Evolutionary conservation across 1,139 yeast species (phyloP).

Genomic region (Nakaseomyces bracarensis): DNA sequence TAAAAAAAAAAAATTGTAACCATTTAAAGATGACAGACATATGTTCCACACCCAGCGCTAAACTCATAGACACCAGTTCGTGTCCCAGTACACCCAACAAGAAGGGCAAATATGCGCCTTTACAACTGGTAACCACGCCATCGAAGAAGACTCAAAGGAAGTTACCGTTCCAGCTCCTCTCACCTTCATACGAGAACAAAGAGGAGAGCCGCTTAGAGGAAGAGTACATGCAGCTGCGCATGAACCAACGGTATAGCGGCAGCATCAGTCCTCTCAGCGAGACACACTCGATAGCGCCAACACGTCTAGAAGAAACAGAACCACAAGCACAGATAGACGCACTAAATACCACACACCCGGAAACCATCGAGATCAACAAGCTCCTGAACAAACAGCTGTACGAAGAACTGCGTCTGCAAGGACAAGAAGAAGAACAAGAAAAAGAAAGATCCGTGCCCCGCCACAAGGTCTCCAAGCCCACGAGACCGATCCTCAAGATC

Average conservation of each 20-base stretch:
- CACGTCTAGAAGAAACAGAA: too few species aligned
- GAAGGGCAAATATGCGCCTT: conserved; percentile 7
- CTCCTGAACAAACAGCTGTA: conserved; percentile 35
- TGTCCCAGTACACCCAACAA: conserved; percentile 17
- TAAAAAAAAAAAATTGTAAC: not conserved
- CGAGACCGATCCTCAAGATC: conserved; percentile 39
- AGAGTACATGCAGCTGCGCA: not conserved
- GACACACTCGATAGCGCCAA: conserved; percentile 14
- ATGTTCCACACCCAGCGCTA: not conserved
- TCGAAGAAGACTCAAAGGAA: conserved; percentile 11
- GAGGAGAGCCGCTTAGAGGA: conserved; percentile 1
- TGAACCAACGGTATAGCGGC: conserved; percentile 5
- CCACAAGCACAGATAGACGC: conserved; percentile 29
- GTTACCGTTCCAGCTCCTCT: conserved; percentile 4
- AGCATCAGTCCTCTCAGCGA: conserved; percentile 8
- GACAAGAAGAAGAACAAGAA: not conserved
- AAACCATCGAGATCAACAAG: conserved; percentile 2
- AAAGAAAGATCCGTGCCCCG: too few species aligned
- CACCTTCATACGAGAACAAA: not conserved
- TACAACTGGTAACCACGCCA: conserved; percentile 9
- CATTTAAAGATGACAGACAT: not conserved
- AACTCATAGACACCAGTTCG: not conserved
- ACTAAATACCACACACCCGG: too few species aligned
- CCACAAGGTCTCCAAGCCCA: conserved; percentile 32
- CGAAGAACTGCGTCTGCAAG: not conserved